A percentile compares a stretch with the other conserved stretches of the same genome.
These are phyloP conservation scores for Cladosporium oxysporum DNA, from an alignment of 2,329 filamentous ascomycete species.

Conservation along the genomic window DNA sequence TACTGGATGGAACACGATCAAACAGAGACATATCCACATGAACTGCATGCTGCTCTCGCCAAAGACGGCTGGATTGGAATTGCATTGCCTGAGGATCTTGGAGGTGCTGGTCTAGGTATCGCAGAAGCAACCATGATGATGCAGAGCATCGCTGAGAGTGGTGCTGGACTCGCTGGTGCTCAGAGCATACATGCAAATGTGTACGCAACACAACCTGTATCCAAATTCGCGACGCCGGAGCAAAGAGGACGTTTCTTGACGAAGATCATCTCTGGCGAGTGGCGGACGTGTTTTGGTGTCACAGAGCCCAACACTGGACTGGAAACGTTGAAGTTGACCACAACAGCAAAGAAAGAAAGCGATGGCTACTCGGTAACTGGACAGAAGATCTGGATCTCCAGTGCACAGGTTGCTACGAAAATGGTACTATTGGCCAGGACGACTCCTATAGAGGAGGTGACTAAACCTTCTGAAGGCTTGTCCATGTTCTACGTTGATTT, in stretches of 20 bases:
- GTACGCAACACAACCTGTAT: conserved; percentile 74
- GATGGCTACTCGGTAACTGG: conserved; percentile 68
- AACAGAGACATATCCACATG: conserved; percentile 68
- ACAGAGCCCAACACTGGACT: conserved; percentile 82
- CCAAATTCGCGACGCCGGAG: conserved; percentile 67
- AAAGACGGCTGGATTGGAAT: conserved; percentile 80
- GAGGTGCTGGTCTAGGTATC: conserved; percentile 74
- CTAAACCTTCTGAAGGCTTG: conserved; percentile 72
- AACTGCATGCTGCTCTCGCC: conserved; percentile 74
- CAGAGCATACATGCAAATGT: conserved; percentile 64
- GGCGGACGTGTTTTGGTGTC: conserved; percentile 77
- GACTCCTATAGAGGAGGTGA: conserved; percentile 65
- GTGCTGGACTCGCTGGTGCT: conserved; percentile 73
- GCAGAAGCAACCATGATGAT: conserved; percentile 86
- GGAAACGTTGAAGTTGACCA: conserved; percentile 72
- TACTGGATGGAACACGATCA: conserved; percentile 79
- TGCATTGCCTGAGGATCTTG: conserved; percentile 71
- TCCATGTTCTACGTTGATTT: conserved; percentile 81
- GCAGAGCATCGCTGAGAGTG: conserved; percentile 63
- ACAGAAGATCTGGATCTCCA: conserved; percentile 90
- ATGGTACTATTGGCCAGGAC: conserved; percentile 84
- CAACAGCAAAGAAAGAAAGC: conserved; percentile 62
- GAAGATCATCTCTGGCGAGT: conserved; percentile 70
- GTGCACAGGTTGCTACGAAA: conserved; percentile 75
- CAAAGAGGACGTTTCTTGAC: conserved; percentile 67